Evolutionary conservation across 192 early-diverging fungal species (phyloP).

Genomic region (Coemansia furcata): DNA sequence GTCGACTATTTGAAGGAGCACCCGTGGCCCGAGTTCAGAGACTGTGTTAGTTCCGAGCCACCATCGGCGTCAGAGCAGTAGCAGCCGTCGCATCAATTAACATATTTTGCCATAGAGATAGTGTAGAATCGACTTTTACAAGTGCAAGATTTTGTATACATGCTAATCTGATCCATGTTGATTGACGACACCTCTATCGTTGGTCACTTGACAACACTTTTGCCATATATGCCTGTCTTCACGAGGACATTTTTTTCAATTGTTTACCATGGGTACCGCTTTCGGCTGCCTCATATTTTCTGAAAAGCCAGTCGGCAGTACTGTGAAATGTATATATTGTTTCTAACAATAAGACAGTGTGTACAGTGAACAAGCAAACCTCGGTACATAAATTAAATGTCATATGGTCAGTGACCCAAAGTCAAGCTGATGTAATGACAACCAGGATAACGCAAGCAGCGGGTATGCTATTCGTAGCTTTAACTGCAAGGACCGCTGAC

Average conservation of each 20-base stretch:
- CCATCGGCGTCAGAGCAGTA: not conserved
- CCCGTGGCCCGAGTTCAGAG: constrained; percentile 31
- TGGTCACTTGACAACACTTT: not conserved
- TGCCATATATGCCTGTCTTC: not conserved
- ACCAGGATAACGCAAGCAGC: not conserved
- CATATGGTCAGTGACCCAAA: not conserved
- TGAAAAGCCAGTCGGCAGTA: not conserved
- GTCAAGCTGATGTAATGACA: not conserved
- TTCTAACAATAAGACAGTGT: not conserved
- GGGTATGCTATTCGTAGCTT: not conserved
- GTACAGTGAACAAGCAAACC: not conserved
- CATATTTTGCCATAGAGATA: not conserved
- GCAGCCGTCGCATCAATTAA: not conserved
- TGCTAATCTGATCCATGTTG: not conserved
- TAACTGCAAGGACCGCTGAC: not conserved
- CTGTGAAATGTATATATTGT: not conserved
- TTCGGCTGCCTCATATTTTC: not conserved
- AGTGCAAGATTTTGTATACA: not conserved
- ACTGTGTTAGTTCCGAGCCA: not conserved
- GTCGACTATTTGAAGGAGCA: constrained; percentile 21
- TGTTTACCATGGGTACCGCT: not conserved
- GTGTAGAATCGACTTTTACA: not conserved
- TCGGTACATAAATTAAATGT: not conserved
- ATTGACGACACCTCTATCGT: not conserved
- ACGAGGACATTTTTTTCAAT: not conserved